Evolutionary conservation across 345 rosid species (phyloP).

Genomic region (Boechera stricta): DNA sequence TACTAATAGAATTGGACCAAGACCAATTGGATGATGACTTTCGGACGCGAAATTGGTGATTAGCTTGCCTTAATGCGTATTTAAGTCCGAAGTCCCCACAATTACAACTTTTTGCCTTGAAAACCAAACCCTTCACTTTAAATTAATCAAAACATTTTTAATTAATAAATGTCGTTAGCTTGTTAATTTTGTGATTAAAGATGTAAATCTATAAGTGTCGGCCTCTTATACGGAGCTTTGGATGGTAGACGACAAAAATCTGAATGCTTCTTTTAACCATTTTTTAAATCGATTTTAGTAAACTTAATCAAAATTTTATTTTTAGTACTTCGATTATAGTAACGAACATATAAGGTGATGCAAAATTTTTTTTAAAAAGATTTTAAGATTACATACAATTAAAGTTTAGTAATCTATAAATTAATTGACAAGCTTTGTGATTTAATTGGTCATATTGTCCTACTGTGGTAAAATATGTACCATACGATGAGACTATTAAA

Average conservation of each 20-base stretch:
- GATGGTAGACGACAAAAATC: constrained; percentile 38
- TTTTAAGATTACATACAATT: background rate
- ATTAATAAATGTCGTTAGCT: constrained; percentile 5
- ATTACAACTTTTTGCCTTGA: constrained; percentile 43
- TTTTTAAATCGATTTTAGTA: background rate
- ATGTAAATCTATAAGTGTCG: constrained; percentile 40
- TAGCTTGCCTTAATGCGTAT: constrained; percentile 38
- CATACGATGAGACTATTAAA: no score
- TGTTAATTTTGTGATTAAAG: constrained; percentile 20
- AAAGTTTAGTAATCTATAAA: no score
- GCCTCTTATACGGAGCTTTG: constrained; percentile 45
- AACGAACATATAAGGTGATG: background rate
- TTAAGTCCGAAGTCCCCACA: constrained; percentile 48
- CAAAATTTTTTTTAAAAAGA: background rate
- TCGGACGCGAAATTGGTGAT: constrained; percentile 46
- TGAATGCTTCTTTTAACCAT: constrained; percentile 21
- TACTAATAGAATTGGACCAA: constrained; percentile 34
- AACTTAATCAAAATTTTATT: background rate
- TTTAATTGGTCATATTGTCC: background rate
- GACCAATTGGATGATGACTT: constrained; percentile 44
- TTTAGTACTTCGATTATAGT: background rate
- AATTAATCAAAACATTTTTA: background rate
- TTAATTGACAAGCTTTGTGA: background rate
- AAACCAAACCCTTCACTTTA: constrained; percentile 43
- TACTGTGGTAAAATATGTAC: background rate